Percentiles rank a stretch among this genome's conserved stretches.
phyloP scores from a whole-genome alignment of 345 rosid species.

The Salix purpurea region DNA sequence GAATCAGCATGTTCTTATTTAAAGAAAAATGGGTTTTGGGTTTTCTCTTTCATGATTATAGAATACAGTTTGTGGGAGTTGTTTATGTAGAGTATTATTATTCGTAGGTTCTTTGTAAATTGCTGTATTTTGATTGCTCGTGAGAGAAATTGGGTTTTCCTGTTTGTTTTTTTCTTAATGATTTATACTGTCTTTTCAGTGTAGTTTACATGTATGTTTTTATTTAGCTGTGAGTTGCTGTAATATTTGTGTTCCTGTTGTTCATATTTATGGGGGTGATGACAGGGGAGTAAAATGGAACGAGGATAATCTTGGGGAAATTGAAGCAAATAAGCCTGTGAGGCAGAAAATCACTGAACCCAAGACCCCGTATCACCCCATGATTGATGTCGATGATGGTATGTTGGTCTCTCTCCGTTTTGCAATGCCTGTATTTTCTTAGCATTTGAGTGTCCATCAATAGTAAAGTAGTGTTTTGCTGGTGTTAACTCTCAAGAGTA shows the following conservation, averaged over 20 bases:
- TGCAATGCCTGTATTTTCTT: background rate
- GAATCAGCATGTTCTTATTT: background rate
- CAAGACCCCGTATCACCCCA: constrained; percentile 93
- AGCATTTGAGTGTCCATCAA: background rate
- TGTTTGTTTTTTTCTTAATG: background rate
- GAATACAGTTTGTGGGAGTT: background rate
- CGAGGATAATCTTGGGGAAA: constrained; percentile 79
- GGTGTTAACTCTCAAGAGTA: constrained; percentile 2
- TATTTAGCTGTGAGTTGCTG: background rate
- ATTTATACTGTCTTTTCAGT: background rate
- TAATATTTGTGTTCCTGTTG: background rate
- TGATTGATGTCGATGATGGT: constrained; percentile 81
- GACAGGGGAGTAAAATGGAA: constrained; percentile 78
- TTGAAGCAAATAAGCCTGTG: constrained; percentile 91
- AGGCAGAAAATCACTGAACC: constrained; percentile 99
- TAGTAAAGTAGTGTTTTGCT: background rate
- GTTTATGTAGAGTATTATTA: background rate
- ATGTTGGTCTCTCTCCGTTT: constrained; percentile 18
- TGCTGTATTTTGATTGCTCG: background rate
- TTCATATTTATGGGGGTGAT: constrained; percentile 17
- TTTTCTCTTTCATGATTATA: background rate
- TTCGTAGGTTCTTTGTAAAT: background rate
- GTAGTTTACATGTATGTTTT: background rate
- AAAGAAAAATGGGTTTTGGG: background rate
- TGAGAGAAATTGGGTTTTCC: background rate